Base-by-base conservation (phyloP, 2,329 filamentous ascomycete genomes). In the Podosphaera xanthii region DNA sequence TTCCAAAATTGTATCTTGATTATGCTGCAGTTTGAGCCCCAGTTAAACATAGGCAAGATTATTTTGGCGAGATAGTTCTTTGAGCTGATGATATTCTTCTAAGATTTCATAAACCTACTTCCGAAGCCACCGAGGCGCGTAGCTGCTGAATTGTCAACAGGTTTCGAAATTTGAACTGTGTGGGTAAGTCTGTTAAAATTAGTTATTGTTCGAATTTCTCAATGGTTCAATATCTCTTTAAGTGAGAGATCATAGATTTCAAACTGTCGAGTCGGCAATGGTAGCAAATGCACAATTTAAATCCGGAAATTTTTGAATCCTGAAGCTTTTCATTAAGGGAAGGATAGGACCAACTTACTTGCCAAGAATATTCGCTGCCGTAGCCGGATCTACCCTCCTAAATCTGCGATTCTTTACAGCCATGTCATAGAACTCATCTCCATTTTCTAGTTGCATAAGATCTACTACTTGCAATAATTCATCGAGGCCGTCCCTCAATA, bases 371-470 rank as follows among this genome's bases (percentile, higher is more conserved):
- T 87, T 76, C 0, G 90, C 88, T 0, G 91, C 92, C 69, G 94
- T 94, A 69, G 94, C 76, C 58, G 87, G 86, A 72, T 97, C 88
- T 40, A 98, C 94, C 59, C 88, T 83, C 14, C 89, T 86, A 69
- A 95, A 98, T 69, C 95, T 94, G 73, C 86, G 90, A 72, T 96
- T 95, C 58, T 89, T 77, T 12, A 84, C 86, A 4, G 84, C 86
- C 57, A 92, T 84, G 68, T 98, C 92, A 70, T 92, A 98, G 71
- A 95, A 98, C 70, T 97, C 91, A 64, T 97, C 90, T n/a, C 87
- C 81, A 66, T 94, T 94, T 48, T 94, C 88, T 1, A 79, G 80
- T 67, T 87, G 82, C 78, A 98, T 86, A 34, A 98, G 76, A 61
- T 86, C 82, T 54, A 95, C 84, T 0, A 92, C 97, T 73, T 98